Evolutionary conservation across 352 stramenopile species (phyloP), one percentile per base, ranked within the genome.

Genomic region (Peronospora belbahrii): DNA sequence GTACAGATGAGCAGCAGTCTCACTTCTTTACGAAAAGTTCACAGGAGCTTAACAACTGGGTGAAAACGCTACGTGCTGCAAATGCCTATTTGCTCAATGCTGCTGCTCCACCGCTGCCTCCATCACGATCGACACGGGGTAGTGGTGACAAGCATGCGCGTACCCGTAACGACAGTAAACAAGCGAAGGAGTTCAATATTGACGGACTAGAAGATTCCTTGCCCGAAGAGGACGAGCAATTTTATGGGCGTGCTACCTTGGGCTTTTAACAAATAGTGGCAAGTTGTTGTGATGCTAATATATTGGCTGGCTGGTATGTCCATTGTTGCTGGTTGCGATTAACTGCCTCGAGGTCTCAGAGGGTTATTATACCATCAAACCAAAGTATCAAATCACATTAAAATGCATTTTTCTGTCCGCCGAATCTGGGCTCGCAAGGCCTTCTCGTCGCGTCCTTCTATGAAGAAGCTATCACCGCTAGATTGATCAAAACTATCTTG

Each of bases 1-100:
- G 74, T 52, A 89, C 81, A 47, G 82, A 80, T 48, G 70, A 78
- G 36, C 81, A 90, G 61, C 82, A 90, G 59, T 90, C 82, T 48
- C 78, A 88, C 52, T 94, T 94, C 50, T 90, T 86, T 60, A 85
- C 82, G 14, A 77, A 77, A 49, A 83, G 52, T 15, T 63, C 59
- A 2, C 66, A 86, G 14, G 82, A 94, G 56, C 56, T 90, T 7
- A 69, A 75, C 48, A 71, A 65, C 17, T 94, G 82, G 82, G 75
- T 94, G 35, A 87, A 81, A 39, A 82, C 77, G 9, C 54, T 94
- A 45, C 74, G 80, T 19, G 74, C 66, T 33, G 77, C 79, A 5
- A 76, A 88, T 36, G 54, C 62, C 19, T 88, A 67, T 54, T 66
- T 88, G 51, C 57, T 83, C 39, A 74, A 62, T 23, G 66, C 65